Base-by-base conservation (phyloP, 495 filamentous ascomycete genomes). In the Xylaria sp. region DNA sequence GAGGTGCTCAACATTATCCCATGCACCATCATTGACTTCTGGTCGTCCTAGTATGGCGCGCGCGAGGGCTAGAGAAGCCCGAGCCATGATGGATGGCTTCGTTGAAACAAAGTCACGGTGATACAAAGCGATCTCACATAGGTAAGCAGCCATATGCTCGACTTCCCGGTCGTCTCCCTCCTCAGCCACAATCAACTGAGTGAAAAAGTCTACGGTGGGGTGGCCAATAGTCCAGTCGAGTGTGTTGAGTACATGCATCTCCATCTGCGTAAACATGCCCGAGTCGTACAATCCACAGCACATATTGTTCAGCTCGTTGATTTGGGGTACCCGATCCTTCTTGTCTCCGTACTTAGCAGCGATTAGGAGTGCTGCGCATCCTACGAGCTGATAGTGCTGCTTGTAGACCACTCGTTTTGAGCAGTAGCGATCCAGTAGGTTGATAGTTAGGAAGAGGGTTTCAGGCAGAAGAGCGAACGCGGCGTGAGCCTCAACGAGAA, bases 261-360 rank as follows among this genome's bases (percentile, higher is more conserved):
- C 96, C 97, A 99, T 98, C 82, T 99, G 96, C 19, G 93, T 95
- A 83, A 99, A 99, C 96, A 99, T 98, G 78, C 97, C 96, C 17
- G 97, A 95, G 79, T 99, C 96, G 80, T 99, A 99, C 31, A 98
- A 88, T 21, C 91, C 93, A 85, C 97, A 98, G 85, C 96, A 99
- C 97, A 99, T 98, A 62, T 94, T 94, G 86, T 97, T 97, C 69
- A 99, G 85, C 75, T 99, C 96, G 77, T 92, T 90, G 80, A 99
- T 95, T 46, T 94, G 94, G 19, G 96, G 96, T 8, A 99, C 97
- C 29, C 93, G 88, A 75, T 99, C 96, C 86, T 99, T 99, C 83
- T 92, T 92, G 83, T 99, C 96, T 33, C 97, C 97, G 81, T 97
- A 99, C 85, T 99, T 99, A 78, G 96, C 92, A 69, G 96, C 95